Evolutionary conservation across 2,329 filamentous ascomycete species (phyloP).

Genomic region (Penicillium polonicum): DNA sequence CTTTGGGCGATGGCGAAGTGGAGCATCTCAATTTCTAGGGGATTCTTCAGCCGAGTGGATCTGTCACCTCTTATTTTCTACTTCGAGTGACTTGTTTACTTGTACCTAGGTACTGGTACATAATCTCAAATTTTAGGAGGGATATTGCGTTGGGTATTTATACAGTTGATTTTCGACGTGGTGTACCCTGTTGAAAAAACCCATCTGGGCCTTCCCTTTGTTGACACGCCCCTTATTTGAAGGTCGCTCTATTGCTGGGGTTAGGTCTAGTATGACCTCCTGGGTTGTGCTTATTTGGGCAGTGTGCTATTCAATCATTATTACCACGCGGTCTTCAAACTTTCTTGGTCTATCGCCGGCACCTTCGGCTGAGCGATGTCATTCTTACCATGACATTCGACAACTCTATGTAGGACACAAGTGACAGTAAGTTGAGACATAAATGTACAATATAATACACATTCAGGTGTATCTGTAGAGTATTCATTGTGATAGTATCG

Average conservation of each 20-base stretch:
- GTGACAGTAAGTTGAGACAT: neutral
- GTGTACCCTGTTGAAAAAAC: neutral
- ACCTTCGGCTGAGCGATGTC: neutral
- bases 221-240: neutral
- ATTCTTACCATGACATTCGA: conserved; percentile 1
- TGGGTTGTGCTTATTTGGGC: neutral
- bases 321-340: neutral
- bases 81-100: neutral
- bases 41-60: conserved; percentile 11
- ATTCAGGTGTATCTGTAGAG: neutral
- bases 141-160: neutral
- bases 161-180: neutral
- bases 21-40: neutral
- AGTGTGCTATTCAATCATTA: neutral
- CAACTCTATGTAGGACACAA: neutral
- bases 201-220: neutral
- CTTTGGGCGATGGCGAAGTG: conserved; percentile 1
- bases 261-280: neutral
- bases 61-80: neutral
- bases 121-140: neutral
- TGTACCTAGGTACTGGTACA: neutral
- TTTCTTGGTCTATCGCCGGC: neutral
- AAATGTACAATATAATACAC: no score
- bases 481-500: conserved; percentile 3
- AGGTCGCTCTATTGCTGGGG: neutral